These are phyloP conservation scores for Paraurostyla sp. DNA, from an alignment of 73 alveolate genomes.

Conservation along the genomic window DNA sequence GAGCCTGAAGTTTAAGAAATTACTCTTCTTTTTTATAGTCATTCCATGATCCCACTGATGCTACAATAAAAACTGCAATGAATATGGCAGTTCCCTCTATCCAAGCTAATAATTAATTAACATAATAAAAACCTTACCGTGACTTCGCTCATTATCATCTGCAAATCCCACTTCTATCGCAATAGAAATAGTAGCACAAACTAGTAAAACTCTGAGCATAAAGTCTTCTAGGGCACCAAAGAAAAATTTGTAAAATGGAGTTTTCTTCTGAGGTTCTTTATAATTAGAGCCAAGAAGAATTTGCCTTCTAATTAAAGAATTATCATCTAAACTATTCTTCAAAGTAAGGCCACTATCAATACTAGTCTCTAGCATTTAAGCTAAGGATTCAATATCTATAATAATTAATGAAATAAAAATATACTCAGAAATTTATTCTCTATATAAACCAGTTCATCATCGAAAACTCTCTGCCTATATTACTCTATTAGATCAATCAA, in stretches of 20 bases:
- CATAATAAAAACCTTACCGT: neutral
- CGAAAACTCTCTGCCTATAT: neutral
- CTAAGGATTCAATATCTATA: neutral
- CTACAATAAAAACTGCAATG: neutral
- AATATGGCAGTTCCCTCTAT: too few relatives aligned
- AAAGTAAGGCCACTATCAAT: neutral
- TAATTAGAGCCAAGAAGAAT: neutral
- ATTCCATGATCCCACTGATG: too few relatives aligned
- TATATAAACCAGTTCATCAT: neutral
- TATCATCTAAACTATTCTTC: too few relatives aligned
- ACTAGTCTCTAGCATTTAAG: neutral
- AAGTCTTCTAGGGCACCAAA: constrained; percentile 11
- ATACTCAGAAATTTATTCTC: neutral
- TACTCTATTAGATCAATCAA: too few relatives aligned
- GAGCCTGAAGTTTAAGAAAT: neutral
- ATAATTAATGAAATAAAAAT: neutral
- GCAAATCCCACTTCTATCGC: neutral
- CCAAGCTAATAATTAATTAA: neutral
- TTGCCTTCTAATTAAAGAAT: neutral
- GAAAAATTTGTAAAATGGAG: neutral
- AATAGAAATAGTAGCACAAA: neutral
- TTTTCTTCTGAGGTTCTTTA: neutral
- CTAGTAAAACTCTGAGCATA: constrained; percentile 8
- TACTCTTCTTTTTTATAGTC: neutral
- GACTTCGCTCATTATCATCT: neutral